Percentiles rank a stretch among this genome's conserved stretches.
Conservation (phyloP, 805 yeast species). For the Yarrowia divulgata region DNA sequence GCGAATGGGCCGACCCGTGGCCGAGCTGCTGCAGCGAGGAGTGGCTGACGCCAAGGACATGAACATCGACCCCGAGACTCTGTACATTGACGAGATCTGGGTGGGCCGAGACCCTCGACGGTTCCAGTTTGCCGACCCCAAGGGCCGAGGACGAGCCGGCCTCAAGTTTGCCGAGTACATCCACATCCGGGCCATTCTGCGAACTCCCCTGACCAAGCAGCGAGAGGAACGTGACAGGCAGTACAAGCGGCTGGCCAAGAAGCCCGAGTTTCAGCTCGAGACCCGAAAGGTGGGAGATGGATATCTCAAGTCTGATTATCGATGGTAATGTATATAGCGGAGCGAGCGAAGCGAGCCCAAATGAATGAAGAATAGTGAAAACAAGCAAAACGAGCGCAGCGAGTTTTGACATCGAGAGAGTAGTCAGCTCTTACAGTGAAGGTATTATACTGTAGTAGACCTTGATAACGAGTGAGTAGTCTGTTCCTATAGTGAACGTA, state of each 20-base stretch:
- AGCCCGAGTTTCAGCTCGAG: conserved; percentile 33
- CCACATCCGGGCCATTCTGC: conserved; percentile 80
- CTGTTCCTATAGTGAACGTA: too few relatives aligned
- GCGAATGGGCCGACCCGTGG: conserved; percentile 79
- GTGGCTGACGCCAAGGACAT: conserved; percentile 69
- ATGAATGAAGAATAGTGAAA: neutral
- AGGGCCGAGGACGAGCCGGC: conserved; percentile 92
- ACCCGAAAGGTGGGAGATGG: conserved; percentile 38
- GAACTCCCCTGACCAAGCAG: conserved; percentile 66
- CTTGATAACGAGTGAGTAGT: too few relatives aligned
- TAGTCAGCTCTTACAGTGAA: too few relatives aligned
- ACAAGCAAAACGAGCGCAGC: neutral
- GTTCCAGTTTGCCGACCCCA: conserved; percentile 74
- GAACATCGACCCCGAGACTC: conserved; percentile 63
- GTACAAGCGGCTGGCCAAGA: conserved; percentile 18
- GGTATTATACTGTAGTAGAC: too few relatives aligned
- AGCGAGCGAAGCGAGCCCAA: neutral
- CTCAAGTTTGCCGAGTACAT: conserved; percentile 75
- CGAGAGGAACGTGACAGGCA: conserved; percentile 66
- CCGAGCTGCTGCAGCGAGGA: conserved; percentile 75
- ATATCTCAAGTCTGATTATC: conserved; percentile 38
- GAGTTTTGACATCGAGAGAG: neutral
- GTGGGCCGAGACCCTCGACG: conserved; percentile 86
- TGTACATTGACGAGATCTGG: conserved; percentile 86
- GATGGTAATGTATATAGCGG: conserved; percentile 39